Percentiles rank a stretch among this genome's conserved stretches.
Evolutionary conservation across 78 protist genomes (phyloP).

Genomic region (Pigoraptor vietnamica): DNA sequence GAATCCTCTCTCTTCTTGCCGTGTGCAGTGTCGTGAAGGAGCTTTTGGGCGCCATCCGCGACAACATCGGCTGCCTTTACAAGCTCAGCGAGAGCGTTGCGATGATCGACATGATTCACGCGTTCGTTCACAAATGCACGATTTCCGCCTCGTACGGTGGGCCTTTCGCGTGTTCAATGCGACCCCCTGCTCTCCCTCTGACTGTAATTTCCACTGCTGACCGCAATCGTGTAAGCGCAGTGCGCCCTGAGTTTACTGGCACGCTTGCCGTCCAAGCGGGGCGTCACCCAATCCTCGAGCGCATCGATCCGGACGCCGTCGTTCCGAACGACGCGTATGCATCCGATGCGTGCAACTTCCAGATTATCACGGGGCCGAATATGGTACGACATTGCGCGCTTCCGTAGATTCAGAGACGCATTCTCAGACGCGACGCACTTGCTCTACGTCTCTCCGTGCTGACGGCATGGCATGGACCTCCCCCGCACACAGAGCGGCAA

Average conservation of each 20-base stretch:
- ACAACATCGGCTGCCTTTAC: not conserved
- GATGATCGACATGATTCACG: conserved; percentile 20
- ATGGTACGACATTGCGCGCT: conserved; percentile 29
- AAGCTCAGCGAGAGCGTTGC: conserved; percentile 8
- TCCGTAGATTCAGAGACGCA: no score
- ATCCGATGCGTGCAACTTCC: conserved; percentile 1
- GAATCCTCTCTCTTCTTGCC: not conserved
- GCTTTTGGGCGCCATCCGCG: not conserved
- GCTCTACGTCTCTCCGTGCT: no score
- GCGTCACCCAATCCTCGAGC: conserved; percentile 17
- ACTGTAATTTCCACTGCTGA: no score
- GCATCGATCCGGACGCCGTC: no score
- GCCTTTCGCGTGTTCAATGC: no score
- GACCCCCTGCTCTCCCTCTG: no score
- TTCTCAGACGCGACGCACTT: no score
- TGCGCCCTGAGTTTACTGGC: not conserved
- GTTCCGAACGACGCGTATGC: not conserved
- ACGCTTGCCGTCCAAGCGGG: not conserved
- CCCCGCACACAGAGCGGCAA: conserved; percentile 35
- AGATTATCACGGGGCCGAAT: conserved; percentile 49
- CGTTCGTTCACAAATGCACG: not conserved
- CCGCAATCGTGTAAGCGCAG: no score
- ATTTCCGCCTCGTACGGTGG: not conserved
- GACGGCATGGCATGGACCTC: no score
- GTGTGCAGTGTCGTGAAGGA: not conserved